Evolutionary conservation across 768 basidiomycete species (phyloP).

Genomic region (Boletus reticuloceps): DNA sequence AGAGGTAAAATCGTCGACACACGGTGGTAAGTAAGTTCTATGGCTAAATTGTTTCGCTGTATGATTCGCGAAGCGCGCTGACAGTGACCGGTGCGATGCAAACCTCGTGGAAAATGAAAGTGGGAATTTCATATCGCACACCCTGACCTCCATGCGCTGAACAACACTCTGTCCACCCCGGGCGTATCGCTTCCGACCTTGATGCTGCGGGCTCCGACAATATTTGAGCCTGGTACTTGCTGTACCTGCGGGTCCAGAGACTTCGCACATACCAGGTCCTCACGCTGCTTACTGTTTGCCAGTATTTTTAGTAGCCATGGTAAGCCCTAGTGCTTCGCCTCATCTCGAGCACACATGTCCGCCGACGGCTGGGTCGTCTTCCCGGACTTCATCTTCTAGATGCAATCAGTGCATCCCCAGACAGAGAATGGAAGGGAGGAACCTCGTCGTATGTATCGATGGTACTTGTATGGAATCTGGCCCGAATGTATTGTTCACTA

Average conservation of each 20-base stretch:
- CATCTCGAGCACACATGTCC: not conserved
- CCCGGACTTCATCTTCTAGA: not conserved
- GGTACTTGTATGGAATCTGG: conserved; percentile 23
- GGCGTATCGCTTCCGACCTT: not conserved
- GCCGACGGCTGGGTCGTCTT: not conserved
- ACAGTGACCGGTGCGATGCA: not conserved
- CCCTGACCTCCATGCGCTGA: not conserved
- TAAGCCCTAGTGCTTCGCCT: not conserved
- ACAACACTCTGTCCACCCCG: conserved; percentile 3
- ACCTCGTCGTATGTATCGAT: conserved; percentile 25
- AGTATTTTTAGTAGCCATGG: not conserved
- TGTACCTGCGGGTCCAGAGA: not conserved
- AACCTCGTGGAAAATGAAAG: conserved; percentile 4
- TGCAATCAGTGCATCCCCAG: conserved; percentile 14
- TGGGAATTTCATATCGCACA: not conserved
- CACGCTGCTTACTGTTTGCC: not conserved
- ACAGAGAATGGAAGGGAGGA: conserved; percentile 10
- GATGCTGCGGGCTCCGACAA: not conserved
- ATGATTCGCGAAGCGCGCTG: not conserved
- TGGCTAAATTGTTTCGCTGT: not conserved
- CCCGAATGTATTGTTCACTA: conserved; percentile 7
- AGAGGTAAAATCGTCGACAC: too few relatives aligned
- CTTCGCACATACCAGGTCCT: not conserved
- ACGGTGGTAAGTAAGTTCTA: too few relatives aligned
- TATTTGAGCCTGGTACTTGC: conserved; percentile 3